Evolutionary conservation across 2,329 filamentous ascomycete genomes (phyloP), one percentile per base, ranked within the genome.

Genomic region (Phyllosticta capitalensis): DNA sequence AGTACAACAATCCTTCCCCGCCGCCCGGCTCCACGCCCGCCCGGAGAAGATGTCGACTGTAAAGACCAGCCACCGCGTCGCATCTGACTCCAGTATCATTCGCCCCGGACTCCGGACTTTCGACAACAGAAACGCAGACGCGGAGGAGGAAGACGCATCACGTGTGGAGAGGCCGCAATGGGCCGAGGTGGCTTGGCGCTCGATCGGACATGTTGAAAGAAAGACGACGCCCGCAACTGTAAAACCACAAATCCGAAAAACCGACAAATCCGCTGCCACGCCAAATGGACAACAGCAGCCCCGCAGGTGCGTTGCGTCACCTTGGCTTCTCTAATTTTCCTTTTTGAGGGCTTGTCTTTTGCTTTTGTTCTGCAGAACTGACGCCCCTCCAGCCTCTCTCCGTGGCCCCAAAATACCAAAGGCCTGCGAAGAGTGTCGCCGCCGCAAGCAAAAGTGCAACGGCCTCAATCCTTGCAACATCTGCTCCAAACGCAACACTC

Each of bases 321-420:
- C 38, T 45, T 4, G 38, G 38, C 38, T 6, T 45, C 24, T 26
- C 7, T 26, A 7, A 3, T 45, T 45, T 45, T 45, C 33, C 30
- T 38, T 38, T 45, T 45, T 26, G 24, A 26, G n/a, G n/a, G 30
- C 9, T 12, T 14, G 30, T 38, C 10, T 7, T 14, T n/a, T 19
- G 38, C 0, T n/a, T 45, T n/a, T n/a, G n/a, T n/a, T n/a, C n/a
- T n/a, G n/a, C n/a, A n/a, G n/a, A n/a, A n/a, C n/a, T n/a, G n/a
- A n/a, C n/a, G n/a, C n/a, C n/a, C n/a, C n/a, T n/a, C n/a, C n/a
- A 59, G 58, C 53, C 21, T 60, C 58, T 21, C 58, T 56, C 20
- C 58, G 58, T 26, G 58, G 58, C 24, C 58, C 58, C 54, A 60
- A 60, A 50, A 60, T 60, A 50, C 56, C 59, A 33, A 61, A 61